Base-by-base conservation (phyloP, 495 filamentous ascomycete genomes). In the Trichoderma reesei region DNA sequence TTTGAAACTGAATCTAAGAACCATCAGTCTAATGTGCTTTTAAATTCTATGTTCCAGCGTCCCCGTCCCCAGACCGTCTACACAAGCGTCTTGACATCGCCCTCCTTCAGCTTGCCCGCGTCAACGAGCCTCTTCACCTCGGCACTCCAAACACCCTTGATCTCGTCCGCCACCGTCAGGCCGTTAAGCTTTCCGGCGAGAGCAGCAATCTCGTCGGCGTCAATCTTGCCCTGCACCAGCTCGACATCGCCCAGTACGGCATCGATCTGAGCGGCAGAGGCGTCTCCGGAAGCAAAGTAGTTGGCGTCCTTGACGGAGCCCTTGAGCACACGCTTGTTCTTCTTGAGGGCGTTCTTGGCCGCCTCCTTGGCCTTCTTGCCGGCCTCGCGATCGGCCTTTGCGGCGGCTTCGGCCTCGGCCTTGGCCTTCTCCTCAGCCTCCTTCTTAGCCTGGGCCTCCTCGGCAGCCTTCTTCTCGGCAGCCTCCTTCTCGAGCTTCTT, bases 331-430 rank as follows among this genome's bases (percentile, higher is more conserved):
- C 94, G 88, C 80, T 96, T 96, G 81, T 98, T 98, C 88, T 98
- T 98, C 90, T 98, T 98, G 68, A 92, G 86, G 4, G 95, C 93
- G 73, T 90, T 96, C 86, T 98, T 98, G 65, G 91, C 92, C 13
- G 94, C 94, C 76, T 98, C 94, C 80, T 96, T 97, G 54, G 90
- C 89, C 83, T 98, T 98, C 86, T 97, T 98, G 75, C 83, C 84
- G 69, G 90, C 85, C 65, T 88, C 90, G 61, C 84, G 84, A 59
- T 89, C 83, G 18, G 83, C 84, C 80, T 94, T 95, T 59, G 89
- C 92, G 42, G 86, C 82, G 68, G 88, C 92, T 75, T 95, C 95
- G 34, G 89, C 88, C 65, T 91, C 90, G 76, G 89, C 90, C 72
- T 85, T 83, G 64, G 84, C 79, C 71, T 86, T 79, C 71, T 89